Evolutionary conservation across 495 filamentous ascomycete species (phyloP).

Genomic region (Penicillium bovifimosum): DNA sequence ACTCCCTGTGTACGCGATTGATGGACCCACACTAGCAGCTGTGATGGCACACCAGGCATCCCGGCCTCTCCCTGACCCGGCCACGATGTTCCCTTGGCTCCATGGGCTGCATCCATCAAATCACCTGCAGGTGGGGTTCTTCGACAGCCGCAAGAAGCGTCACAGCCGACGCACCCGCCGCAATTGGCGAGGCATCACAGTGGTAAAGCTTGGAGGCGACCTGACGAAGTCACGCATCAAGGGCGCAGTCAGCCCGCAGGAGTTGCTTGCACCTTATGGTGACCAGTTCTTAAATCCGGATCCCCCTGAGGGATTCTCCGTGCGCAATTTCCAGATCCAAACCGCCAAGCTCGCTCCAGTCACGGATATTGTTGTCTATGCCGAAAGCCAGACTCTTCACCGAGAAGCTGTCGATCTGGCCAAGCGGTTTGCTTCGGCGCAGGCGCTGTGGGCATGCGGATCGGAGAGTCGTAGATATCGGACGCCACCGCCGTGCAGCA

Average conservation of each 20-base stretch:
- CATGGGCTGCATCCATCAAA: slow-evolving; percentile 92
- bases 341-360: slow-evolving; percentile 81
- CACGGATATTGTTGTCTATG: slow-evolving; percentile 90
- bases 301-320: slow-evolving; percentile 77
- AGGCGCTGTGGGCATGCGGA: slow-evolving; percentile 53
- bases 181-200: slow-evolving; percentile 73
- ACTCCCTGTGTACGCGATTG: slow-evolving; percentile 59
- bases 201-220: slow-evolving; percentile 87
- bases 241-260: slow-evolving; percentile 74
- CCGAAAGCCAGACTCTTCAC: slow-evolving; percentile 42
- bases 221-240: slow-evolving; percentile 70
- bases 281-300: slow-evolving; percentile 56
- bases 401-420: slow-evolving; percentile 59
- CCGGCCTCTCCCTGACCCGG: slow-evolving; percentile 77
- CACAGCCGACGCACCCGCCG: slow-evolving; percentile 65
- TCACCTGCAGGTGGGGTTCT: slow-evolving; percentile 82
- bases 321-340: slow-evolving; percentile 95
- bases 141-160: slow-evolving; percentile 63
- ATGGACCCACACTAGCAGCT: slow-evolving; percentile 58
- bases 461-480: too few species aligned
- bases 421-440: slow-evolving; percentile 67
- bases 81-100: slow-evolving; percentile 90
- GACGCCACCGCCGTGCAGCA: slow-evolving; percentile 63
- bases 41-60: slow-evolving; percentile 69
- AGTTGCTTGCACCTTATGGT: slow-evolving; percentile 54